Evolutionary conservation across 345 rosid genomes (phyloP).

Genomic region (Passiflora organensis): DNA sequence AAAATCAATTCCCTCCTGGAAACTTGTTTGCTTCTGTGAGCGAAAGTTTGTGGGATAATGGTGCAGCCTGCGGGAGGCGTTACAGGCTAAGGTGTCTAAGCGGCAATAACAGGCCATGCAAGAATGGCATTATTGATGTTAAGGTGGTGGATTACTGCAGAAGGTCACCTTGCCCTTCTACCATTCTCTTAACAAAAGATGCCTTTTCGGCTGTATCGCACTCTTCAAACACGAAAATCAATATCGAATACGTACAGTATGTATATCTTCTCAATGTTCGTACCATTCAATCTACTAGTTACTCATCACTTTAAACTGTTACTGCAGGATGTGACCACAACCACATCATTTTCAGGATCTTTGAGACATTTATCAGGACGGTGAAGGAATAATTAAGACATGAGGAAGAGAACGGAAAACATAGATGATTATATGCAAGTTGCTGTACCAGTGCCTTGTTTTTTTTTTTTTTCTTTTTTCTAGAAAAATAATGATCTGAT

Average conservation of each 20-base stretch:
- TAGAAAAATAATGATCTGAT: too few relatives aligned
- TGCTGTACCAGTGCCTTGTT: too few relatives aligned
- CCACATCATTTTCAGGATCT: too few relatives aligned
- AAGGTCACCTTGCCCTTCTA: conserved; percentile 31
- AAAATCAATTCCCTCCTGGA: background rate
- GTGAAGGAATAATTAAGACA: too few relatives aligned
- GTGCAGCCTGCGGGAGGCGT: conserved; percentile 33
- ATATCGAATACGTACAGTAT: conserved; percentile 31
- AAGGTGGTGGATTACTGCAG: conserved; percentile 33
- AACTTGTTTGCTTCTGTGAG: conserved; percentile 19
- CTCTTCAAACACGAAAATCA: conserved; percentile 16
- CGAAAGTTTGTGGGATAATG: conserved; percentile 34
- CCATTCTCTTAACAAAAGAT: conserved; percentile 24
- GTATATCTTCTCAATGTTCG: background rate
- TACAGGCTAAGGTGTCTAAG: conserved; percentile 30
- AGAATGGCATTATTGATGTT: conserved; percentile 24
- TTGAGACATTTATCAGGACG: too few relatives aligned
- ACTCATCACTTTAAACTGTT: background rate
- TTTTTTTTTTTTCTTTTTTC: too few relatives aligned
- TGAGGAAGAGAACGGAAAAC: too few relatives aligned
- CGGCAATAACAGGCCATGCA: conserved; percentile 26
- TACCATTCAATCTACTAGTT: too few relatives aligned
- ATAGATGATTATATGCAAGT: too few relatives aligned
- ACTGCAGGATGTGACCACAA: too few relatives aligned
- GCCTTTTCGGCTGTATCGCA: conserved; percentile 23